Conservation (phyloP, 306 rosid species). For the Calophaca sinica region DNA sequence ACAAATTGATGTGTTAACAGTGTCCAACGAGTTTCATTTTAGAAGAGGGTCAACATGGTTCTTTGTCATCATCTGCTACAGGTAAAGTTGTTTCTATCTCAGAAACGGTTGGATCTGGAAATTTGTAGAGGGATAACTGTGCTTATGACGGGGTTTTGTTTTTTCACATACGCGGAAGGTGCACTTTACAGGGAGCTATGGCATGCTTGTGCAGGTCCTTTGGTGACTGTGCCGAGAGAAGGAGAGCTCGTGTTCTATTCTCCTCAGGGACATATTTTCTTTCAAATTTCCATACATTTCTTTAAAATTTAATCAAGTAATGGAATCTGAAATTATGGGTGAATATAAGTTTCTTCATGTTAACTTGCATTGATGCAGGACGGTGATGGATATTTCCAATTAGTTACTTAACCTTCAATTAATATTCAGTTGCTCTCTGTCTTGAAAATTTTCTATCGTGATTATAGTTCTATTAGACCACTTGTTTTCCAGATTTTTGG, state of each 20-base stretch:
- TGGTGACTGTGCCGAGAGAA: constrained; percentile 86
- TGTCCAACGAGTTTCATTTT: too few relatives aligned
- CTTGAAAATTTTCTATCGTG: background rate
- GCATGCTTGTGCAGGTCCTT: constrained; percentile 99
- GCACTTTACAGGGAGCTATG: constrained; percentile 91
- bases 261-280: constrained; percentile 91
- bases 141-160: constrained; percentile 11
- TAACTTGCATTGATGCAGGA: too few relatives aligned
- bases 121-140: background rate
- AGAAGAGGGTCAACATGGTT: constrained; percentile 56
- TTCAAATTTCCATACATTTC: background rate
- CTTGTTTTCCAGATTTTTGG: too few relatives aligned
- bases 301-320: constrained; percentile 18
- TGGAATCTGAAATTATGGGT: constrained; percentile 14
- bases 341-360: too few relatives aligned
- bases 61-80: constrained; percentile 43
- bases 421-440: constrained; percentile 3
- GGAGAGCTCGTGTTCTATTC: constrained; percentile 85
- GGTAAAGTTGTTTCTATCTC: constrained; percentile 43
- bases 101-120: background rate
- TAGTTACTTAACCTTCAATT: constrained; percentile 1
- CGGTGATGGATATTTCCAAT: constrained; percentile 34
- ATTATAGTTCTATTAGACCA: too few relatives aligned
- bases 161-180: constrained; percentile 66
- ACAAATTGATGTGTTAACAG: too few relatives aligned